Conservation (phyloP, 163 green algal species). For the Trebouxiophyceae sp. region DNA sequence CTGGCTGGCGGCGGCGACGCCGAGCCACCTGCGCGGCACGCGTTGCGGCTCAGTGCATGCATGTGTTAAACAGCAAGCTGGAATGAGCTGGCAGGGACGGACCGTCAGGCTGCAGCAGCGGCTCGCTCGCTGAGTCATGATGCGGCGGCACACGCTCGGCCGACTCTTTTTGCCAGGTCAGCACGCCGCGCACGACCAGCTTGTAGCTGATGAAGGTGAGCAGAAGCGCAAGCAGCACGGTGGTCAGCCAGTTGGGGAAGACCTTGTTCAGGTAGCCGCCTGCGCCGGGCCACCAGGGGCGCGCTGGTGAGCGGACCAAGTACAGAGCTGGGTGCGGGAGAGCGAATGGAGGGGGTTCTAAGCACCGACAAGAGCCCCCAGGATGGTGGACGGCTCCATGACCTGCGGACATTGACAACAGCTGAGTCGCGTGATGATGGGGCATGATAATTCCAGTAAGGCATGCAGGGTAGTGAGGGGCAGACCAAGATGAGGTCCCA, state of each 20-base stretch:
- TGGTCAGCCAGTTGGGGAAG: constrained; percentile 51
- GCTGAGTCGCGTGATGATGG: neutral
- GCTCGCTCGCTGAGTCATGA: constrained; percentile 1
- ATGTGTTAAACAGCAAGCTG: too few relatives aligned
- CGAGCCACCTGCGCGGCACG: too few relatives aligned
- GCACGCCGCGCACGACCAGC: constrained; percentile 21
- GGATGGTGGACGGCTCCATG: constrained; percentile 68
- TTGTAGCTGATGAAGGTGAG: constrained; percentile 45
- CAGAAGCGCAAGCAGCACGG: constrained; percentile 35
- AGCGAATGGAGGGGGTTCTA: too few relatives aligned
- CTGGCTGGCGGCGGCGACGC: too few relatives aligned
- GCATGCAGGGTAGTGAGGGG: neutral
- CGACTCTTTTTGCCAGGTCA: constrained; percentile 31
- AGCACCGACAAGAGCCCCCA: constrained; percentile 57
- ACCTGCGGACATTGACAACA: constrained; percentile 8
- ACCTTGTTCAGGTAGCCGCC: constrained; percentile 61
- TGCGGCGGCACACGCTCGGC: constrained; percentile 9
- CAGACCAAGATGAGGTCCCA: constrained; percentile 35
- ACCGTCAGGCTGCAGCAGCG: neutral
- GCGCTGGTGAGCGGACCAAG: too few relatives aligned
- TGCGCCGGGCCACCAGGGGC: too few relatives aligned
- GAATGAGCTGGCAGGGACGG: neutral
- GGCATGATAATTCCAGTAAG: neutral
- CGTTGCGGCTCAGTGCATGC: too few relatives aligned
- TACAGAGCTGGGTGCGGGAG: too few relatives aligned